Percentiles rank a stretch among this genome's conserved stretches.
phyloP scores from a whole-genome alignment of 164 flowering plant genomes.

The Vitis amurensis region DNA sequence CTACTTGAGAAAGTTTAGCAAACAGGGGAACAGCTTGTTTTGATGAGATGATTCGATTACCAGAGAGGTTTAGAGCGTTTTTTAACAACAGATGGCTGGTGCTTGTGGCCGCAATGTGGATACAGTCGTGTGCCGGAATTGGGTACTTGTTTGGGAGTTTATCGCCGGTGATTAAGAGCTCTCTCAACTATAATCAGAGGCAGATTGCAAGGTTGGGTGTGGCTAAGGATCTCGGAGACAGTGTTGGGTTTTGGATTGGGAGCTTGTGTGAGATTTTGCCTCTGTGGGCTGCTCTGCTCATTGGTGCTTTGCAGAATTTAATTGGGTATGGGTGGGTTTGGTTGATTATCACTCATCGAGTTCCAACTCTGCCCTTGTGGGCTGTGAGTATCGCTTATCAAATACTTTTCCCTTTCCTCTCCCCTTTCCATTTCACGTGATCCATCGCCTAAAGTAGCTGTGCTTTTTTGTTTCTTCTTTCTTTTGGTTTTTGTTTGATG shows the following conservation, averaged over 20 bases:
- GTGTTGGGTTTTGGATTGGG: slow-evolving; percentile 92
- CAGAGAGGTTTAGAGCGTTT: slow-evolving; percentile 42
- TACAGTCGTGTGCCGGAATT: slow-evolving; percentile 82
- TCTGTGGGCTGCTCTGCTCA: slow-evolving; percentile 73
- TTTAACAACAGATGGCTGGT: slow-evolving; percentile 90
- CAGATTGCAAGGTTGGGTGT: slow-evolving; percentile 85
- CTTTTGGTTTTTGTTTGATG: too few relatives aligned
- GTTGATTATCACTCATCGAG: slow-evolving; percentile 73
- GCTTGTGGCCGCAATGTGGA: slow-evolving; percentile 97
- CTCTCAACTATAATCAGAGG: slow-evolving; percentile 73
- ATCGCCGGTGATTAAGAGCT: slow-evolving; percentile 83
- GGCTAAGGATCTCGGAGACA: slow-evolving; percentile 94
- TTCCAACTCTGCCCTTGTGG: slow-evolving; percentile 80
- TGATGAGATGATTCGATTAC: slow-evolving; percentile 20
- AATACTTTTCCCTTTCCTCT: not conserved
- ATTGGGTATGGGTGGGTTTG: slow-evolving; percentile 95
- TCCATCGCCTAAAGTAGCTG: not conserved
- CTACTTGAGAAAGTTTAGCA: not conserved
- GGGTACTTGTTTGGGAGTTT: slow-evolving; percentile 95
- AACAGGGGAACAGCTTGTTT: not conserved
- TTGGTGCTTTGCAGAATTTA: slow-evolving; percentile 84
- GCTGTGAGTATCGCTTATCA: slow-evolving; percentile 60
- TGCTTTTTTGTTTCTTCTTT: not conserved
- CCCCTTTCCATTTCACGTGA: not conserved
- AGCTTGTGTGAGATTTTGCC: slow-evolving; percentile 80